A percentile compares a stretch with the other conserved stretches of the same genome.
phyloP scores from a whole-genome alignment of 129 eudicot species.

The Smallanthus sonchifolius region DNA sequence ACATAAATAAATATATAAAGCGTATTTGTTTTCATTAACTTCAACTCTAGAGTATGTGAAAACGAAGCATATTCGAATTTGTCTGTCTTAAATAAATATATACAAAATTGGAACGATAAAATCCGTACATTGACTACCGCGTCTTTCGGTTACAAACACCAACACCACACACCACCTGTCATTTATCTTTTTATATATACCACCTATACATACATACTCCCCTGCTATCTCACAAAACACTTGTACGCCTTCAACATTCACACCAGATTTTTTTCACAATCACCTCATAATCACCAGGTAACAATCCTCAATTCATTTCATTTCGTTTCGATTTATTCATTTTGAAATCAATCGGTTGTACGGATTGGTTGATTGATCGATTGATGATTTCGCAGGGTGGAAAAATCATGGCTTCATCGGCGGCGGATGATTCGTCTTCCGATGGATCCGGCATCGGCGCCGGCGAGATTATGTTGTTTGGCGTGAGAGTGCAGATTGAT shows the following conservation, averaged over 20 bases:
- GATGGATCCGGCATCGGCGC: conserved; percentile 15
- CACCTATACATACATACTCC: conserved; percentile 24
- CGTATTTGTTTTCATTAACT: too few relatives aligned
- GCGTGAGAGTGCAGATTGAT: conserved; percentile 53
- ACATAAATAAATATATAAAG: too few relatives aligned
- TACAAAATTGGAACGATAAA: conserved; percentile 13
- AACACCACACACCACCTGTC: conserved; percentile 39
- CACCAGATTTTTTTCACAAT: background rate
- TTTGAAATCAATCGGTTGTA: background rate
- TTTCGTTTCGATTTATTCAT: background rate
- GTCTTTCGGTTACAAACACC: conserved; percentile 35
- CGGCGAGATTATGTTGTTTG: conserved; percentile 54
- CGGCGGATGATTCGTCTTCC: conserved; percentile 12
- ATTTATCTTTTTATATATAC: conserved; percentile 24
- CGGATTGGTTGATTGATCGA: background rate
- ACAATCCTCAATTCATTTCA: background rate
- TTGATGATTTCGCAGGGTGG: background rate
- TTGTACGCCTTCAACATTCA: conserved; percentile 5
- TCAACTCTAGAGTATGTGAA: background rate
- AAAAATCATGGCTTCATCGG: conserved; percentile 11
- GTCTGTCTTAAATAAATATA: background rate
- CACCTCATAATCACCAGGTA: background rate
- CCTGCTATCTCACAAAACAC: conserved; percentile 23
- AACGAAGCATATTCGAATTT: background rate
- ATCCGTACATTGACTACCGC: conserved; percentile 33